Base-by-base conservation (phyloP, 2,329 filamentous ascomycete species). In the Xylariaceae sp. region DNA sequence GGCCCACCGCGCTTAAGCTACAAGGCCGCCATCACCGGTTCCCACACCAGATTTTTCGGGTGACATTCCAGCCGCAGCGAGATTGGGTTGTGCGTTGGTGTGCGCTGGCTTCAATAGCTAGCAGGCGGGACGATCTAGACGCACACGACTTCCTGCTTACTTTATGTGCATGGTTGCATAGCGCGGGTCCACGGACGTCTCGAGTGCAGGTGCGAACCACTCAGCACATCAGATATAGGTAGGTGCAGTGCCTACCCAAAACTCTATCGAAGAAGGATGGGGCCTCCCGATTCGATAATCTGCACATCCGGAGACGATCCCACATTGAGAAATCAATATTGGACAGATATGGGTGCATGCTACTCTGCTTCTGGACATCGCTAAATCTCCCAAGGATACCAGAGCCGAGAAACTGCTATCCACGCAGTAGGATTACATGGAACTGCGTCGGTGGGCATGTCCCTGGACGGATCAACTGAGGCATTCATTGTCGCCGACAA, bases 21-120 rank as follows among this genome's bases (percentile, higher is more conserved):
- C 35, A 48, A 36, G 28, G 35, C n/a, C 44, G 33, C 50, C 46
- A 51, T 47, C 46, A 34, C 21, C 21, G 6, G 11, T 24, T 7
- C 7, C 21, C 11, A n/a, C n/a, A n/a, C n/a, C n/a, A n/a, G n/a
- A n/a, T 34, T 49, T 43, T 35, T 38, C 26, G 36, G 38, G 33
- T 41, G 42, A 35, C 29, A 38, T 36, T 46, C 31, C 41, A 49
- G 47, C 46, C 41, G 47, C 44, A 36, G 42, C 19, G 28, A 33
- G n/a, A n/a, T n/a, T n/a, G n/a, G n/a, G n/a, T 19, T 21, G 15
- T 31, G 23, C 28, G 12, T 45, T 46, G 47, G 47, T 40, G 43
- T 40, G 36, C 21, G 18, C 12, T 38, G 26, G 31, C 18, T 26
- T 29, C 16, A 31, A 40, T 40, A 48, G 50, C 45, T 48, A 47